Conservation (phyloP, 148 eudicot species). For the Rhododendron kiyosumense region DNA sequence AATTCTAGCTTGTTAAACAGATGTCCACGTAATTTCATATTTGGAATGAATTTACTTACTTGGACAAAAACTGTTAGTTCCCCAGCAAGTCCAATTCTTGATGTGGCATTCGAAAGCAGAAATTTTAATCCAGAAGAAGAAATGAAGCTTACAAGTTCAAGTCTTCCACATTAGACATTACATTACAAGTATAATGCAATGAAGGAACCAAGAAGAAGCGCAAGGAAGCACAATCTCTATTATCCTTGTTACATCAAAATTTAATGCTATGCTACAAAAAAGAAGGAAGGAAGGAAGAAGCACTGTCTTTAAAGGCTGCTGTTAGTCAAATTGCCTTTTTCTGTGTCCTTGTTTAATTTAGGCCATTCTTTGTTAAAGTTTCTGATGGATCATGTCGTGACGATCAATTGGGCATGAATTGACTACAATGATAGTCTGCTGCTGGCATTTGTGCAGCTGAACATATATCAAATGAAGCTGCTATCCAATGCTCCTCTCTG, state of each 20-base stretch:
- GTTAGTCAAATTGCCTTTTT: not conserved
- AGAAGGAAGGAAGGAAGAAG: slow-evolving; percentile 68
- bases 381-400: not conserved
- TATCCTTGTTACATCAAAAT: slow-evolving; percentile 56
- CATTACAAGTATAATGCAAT: not conserved
- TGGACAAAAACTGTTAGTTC: not conserved
- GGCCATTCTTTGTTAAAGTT: not conserved
- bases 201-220: not conserved
- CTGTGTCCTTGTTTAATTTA: not conserved
- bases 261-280: slow-evolving; percentile 42
- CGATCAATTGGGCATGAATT: not conserved
- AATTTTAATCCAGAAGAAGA: not conserved
- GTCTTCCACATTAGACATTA: not conserved
- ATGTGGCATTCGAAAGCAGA: not conserved
- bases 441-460: not conserved
- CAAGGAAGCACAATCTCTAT: slow-evolving; percentile 16
- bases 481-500: not conserved
- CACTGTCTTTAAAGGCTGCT: slow-evolving; percentile 28
- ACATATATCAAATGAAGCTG: not conserved
- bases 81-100: not conserved
- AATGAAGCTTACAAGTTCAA: not conserved
- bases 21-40: not conserved
- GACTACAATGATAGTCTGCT: not conserved
- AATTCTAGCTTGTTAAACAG: not conserved
- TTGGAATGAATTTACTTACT: not conserved